A percentile compares a stretch with the other conserved stretches of the same genome.
Evolutionary conservation across 2,329 filamentous ascomycete genomes (phyloP).

Genomic region (Trichophyton equinum): DNA sequence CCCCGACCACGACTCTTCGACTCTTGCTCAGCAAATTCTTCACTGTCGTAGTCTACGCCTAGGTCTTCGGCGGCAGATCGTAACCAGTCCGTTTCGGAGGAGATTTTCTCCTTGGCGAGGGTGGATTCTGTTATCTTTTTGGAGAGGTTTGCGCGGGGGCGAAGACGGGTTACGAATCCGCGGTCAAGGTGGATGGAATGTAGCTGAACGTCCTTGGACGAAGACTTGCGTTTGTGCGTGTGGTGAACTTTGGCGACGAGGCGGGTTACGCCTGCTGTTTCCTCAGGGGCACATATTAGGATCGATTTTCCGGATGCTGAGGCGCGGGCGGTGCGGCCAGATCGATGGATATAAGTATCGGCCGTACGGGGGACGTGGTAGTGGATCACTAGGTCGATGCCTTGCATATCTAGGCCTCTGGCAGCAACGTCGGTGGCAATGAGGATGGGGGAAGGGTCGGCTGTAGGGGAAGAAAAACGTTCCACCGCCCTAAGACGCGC

Average conservation of each 20-base stretch:
- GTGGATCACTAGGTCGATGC: constrained; percentile 80
- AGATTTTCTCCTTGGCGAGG: constrained; percentile 76
- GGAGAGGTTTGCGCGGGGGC: constrained; percentile 64
- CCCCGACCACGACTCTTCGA: constrained; percentile 52
- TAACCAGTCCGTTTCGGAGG: constrained; percentile 74
- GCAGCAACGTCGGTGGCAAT: constrained; percentile 90
- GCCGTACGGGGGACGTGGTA: constrained; percentile 89
- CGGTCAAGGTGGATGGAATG: constrained; percentile 69
- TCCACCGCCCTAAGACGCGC: constrained; percentile 87
- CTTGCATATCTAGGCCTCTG: constrained; percentile 82
- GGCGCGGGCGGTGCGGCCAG: constrained; percentile 83
- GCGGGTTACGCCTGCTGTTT: constrained; percentile 70
- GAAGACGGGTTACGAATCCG: constrained; percentile 61
- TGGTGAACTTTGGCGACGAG: constrained; percentile 82
- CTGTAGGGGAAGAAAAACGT: constrained; percentile 56
- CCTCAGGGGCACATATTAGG: constrained; percentile 79
- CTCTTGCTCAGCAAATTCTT: constrained; percentile 57
- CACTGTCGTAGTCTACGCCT: constrained; percentile 84
- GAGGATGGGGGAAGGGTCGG: constrained; percentile 52
- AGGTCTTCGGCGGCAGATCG: constrained; percentile 77
- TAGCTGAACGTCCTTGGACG: constrained; percentile 40
- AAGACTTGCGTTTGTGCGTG: constrained; percentile 40
- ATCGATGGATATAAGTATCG: constrained; percentile 90
- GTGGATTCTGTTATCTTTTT: constrained; percentile 74
- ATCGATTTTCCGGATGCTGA: constrained; percentile 66